Evolutionary conservation across 1,139 yeast species (phyloP).

Genomic region (Hanseniaspora uvarum): DNA sequence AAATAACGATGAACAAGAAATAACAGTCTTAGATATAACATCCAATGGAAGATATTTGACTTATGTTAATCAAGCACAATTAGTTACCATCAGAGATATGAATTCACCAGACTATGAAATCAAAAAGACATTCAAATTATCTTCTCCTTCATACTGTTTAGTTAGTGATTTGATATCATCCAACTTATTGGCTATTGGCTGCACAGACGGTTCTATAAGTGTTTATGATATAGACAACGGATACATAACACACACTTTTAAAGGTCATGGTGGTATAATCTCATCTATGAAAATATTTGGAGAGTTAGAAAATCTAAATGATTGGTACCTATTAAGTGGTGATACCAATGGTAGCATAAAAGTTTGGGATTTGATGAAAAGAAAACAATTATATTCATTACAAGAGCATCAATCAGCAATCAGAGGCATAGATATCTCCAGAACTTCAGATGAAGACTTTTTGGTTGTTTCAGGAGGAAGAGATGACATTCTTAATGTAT

Average conservation of each 20-base stretch:
- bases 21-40: conserved; percentile 65
- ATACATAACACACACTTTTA: conserved; percentile 74
- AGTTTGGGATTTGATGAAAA: conserved; percentile 81
- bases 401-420: conserved; percentile 79
- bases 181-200: conserved; percentile 82
- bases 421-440: conserved; percentile 62
- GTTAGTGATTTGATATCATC: conserved; percentile 64
- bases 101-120: conserved; percentile 36
- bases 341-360: conserved; percentile 77
- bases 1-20: conserved; percentile 71
- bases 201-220: conserved; percentile 84
- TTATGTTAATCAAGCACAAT: conserved; percentile 74
- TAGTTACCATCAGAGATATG: conserved; percentile 50
- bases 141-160: conserved; percentile 75
- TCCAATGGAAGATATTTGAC: conserved; percentile 67
- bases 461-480: conserved; percentile 75
- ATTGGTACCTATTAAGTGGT: conserved; percentile 79
- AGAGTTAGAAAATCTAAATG: conserved; percentile 46
- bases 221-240: conserved; percentile 92
- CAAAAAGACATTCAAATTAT: conserved; percentile 46
- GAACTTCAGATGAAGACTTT: conserved; percentile 34
- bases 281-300: conserved; percentile 71
- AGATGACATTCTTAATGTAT: conserved; percentile 52
- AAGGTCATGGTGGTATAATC: conserved; percentile 91
- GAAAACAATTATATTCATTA: conserved; percentile 54